Conservation (phyloP, 768 basidiomycete genomes). For the Plicaturopsis crispa region DNA sequence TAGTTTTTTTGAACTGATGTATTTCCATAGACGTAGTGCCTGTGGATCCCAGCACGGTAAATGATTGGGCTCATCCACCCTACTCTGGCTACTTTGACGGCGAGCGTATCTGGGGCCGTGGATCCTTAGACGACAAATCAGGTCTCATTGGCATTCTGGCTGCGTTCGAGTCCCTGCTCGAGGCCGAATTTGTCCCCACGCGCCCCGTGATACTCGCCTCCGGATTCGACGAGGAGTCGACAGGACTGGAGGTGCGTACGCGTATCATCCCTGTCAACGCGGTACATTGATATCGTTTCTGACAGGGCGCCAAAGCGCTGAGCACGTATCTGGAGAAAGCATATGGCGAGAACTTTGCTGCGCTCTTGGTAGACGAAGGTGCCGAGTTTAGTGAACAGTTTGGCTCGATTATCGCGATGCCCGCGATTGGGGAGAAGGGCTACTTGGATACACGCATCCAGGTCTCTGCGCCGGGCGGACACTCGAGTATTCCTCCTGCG, state of each 20-base stretch:
- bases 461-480: slow-evolving; percentile 69
- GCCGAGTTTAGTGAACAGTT: slow-evolving; percentile 22
- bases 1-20: not conserved
- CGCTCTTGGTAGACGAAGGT: slow-evolving; percentile 86
- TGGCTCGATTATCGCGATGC: slow-evolving; percentile 50
- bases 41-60: slow-evolving; percentile 45
- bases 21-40: slow-evolving; percentile 61
- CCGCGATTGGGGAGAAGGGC: slow-evolving; percentile 72
- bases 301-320: slow-evolving; percentile 52
- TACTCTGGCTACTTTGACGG: slow-evolving; percentile 60
- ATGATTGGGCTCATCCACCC: slow-evolving; percentile 53
- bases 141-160: slow-evolving; percentile 51
- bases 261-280: no score
- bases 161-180: slow-evolving; percentile 7
- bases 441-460: slow-evolving; percentile 55
- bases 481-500: slow-evolving; percentile 75
- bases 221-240: slow-evolving; percentile 74
- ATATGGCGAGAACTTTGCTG: slow-evolving; percentile 68
- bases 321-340: slow-evolving; percentile 38
- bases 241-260: slow-evolving; percentile 43
- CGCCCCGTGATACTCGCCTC: slow-evolving; percentile 39
- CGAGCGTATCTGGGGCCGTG: slow-evolving; percentile 70
- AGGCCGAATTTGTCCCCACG: slow-evolving; percentile 11
- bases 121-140: slow-evolving; percentile 69
- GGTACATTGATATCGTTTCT: no score